A percentile compares a stretch with the other conserved stretches of the same genome.
These are phyloP conservation scores for Microstegium vimineum DNA, from an alignment of 176 grass and related monocot genomes.

Conservation along the genomic window DNA sequence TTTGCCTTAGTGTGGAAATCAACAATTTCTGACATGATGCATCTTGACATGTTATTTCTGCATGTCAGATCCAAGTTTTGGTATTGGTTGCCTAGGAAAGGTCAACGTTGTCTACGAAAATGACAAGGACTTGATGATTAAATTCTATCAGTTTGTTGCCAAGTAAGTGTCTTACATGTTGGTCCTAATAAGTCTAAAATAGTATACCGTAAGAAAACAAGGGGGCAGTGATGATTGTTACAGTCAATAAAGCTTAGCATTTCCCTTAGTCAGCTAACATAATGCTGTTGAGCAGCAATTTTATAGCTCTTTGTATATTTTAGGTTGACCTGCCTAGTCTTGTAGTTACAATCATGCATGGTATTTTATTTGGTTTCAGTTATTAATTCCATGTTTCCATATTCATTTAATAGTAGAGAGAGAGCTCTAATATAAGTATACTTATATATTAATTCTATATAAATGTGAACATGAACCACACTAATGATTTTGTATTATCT, in stretches of 20 bases:
- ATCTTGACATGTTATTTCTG: slow-evolving; percentile 17
- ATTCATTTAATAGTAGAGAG: not conserved
- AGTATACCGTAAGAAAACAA: not conserved
- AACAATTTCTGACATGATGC: not conserved
- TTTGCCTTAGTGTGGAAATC: not conserved
- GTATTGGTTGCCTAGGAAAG: slow-evolving; percentile 79
- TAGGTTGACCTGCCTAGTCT: not conserved
- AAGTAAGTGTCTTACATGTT: slow-evolving; percentile 49
- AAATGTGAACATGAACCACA: not conserved
- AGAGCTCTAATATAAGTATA: not conserved
- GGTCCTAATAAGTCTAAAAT: not conserved
- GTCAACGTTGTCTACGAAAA: slow-evolving; percentile 62
- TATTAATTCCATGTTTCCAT: not conserved
- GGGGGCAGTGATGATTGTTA: not conserved
- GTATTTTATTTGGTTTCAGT: not conserved
- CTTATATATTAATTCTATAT: not conserved
- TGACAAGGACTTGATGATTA: slow-evolving; percentile 83
- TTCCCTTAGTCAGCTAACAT: slow-evolving; percentile 2
- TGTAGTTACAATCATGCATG: not conserved
- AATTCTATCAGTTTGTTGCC: slow-evolving; percentile 81
- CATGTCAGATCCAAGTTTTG: slow-evolving; percentile 75
- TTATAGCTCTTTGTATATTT: not conserved
- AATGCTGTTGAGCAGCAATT: not conserved
- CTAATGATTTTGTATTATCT: not conserved
- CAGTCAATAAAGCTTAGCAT: not conserved